Evolutionary conservation across 495 filamentous ascomycete species (phyloP), one percentile per base, ranked within the genome.

Genomic region (Lepidopterella palustris): DNA sequence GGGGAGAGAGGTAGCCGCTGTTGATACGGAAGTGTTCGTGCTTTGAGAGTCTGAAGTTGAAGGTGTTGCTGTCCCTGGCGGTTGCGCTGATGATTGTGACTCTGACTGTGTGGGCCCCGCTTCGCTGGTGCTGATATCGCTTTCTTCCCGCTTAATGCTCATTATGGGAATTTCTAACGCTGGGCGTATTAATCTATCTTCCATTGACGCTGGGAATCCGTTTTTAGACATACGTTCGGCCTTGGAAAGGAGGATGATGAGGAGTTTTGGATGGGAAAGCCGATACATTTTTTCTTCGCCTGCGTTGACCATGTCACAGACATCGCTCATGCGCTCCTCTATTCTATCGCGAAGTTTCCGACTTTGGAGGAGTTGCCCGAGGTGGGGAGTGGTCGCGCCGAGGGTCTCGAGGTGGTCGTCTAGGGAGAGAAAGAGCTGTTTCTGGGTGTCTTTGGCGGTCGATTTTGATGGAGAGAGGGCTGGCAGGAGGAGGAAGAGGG

Each of bases 271-370:
- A 59, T 84, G 77, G 61, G 76, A 92, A 21, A 93, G 78, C 25
- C 88, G 83, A 70, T 89, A 92, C 84, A 93, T 87, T 47, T 70
- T 79, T 68, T 96, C 90, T 49, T 88, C 88, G 10, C 88, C 89
- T 1, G 85, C 87, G 45, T 92, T 85, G 10, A 90, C 87, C 0
- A 75, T 82, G 63, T 96, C 92, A 67, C 91, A 91, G 3, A 92
- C 78, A 0, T 76, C 79, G 10, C 74, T 76, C 64, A 93, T 82
- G 8, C 85, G 77, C 8, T 65, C 60, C 51, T 80, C 73, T 3
- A 87, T 59, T 4, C 60, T 69, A 8, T 49, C 35, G 25, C 77
- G 69, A 32, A 80, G 75, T 1, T 72, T 62, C 1, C 72, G 65
- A 35, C 81, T 70, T 64, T 78, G 81, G 26, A 87, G 63, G 3